Base-by-base conservation (phyloP, 2,329 filamentous ascomycete species). In the Cladophialophora psammophila region DNA sequence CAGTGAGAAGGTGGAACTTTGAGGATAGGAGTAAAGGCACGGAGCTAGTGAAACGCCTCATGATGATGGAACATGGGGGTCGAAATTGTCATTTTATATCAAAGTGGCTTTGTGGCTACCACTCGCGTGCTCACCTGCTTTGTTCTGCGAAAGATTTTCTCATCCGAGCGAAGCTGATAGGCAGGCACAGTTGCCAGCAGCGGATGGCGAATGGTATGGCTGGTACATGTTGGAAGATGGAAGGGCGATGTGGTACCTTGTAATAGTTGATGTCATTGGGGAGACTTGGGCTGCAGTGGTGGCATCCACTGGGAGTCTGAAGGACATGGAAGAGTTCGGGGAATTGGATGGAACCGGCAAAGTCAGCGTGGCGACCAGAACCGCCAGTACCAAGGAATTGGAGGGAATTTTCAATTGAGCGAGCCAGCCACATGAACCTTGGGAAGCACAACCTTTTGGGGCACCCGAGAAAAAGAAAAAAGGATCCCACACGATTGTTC, bases 91-190 rank as follows among this genome's bases (percentile, higher is more conserved):
- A 50, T 36, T 40, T 53, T 61, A 56, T 60, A 62, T 18, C 15
- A 54, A 26, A 32, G 26, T 38, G 53, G 55, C 26, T 48, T 31
- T 34, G 58, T 62, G 58, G 50, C 35, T 58, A 60, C 45, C 53
- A 31, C 58, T 68, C 66, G 66, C 63, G 66, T 68, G 66, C 66
- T 60, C 66, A 68, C 63, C 63, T 68, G 38, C 66, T 57, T 52
- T 48, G 52, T 67, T 64, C 65, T 67, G 61, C 40, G 45, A 58
- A 62, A 18, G 34, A 55, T 56, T 62, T 62, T 40, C 58, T 48
- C 42, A 18, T 42, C 42, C 13, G 40, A 18, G 6, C 9, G 57
- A n/a, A 38, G 59, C 48, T 54, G 59, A 61, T 61, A 61, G 59
- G 59, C 48, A 61, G 59, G 59, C 36, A 61, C 48, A 53, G 26